Evolutionary conservation across 1,284 basidiomycete species (phyloP), one percentile per base, ranked within the genome.

Genomic region (Austroboletus olivaceoglutinosus): DNA sequence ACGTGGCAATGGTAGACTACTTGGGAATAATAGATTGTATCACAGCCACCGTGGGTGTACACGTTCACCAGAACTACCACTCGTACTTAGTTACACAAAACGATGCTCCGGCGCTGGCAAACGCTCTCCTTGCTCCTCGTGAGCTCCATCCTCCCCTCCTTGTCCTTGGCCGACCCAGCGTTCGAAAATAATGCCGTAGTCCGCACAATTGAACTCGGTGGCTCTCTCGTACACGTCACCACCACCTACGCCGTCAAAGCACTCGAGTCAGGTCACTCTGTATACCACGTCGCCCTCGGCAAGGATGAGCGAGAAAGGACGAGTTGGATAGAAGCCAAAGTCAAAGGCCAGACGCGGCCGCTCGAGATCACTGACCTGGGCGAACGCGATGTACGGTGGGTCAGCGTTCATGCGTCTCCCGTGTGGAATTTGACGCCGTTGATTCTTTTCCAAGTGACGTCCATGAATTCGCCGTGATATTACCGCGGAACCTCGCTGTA

Each of bases 101-200:
- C 52, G 33, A 78, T 76, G 77, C 57, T 70, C 59, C 70, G 64
- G 61, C 64, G 62, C 60, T 77, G 77, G 76, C 70, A 53, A 58
- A 62, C 64, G 30, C 58, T 77, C 52, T 58, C 72, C 51, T 59
- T 73, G 50, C 58, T 76, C 59, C 59, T 77, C 19, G 66, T 69
- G 49, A 57, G 65, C 59, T 67, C 51, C 51, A 56, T 52, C 38
- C 67, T 55, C 31, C 64, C 63, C 38, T 68, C 65, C 11, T 53
- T 70, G 47, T 65, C 68, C 37, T 63, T 58, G 47, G 77, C 75
- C 39, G 66, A 65, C 53, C 70, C 71, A 54, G 78, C 83, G 5
- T 96, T 89, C 72, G 83, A 91, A 77, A 95, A 96, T 64, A 89
- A 86, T 18, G 89, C 86, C 52, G 78, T 97, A 55, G 88, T 92